These are phyloP conservation scores for Coemansia umbellata DNA, from an alignment of 192 early-diverging fungal genomes.

Conservation along the genomic window DNA sequence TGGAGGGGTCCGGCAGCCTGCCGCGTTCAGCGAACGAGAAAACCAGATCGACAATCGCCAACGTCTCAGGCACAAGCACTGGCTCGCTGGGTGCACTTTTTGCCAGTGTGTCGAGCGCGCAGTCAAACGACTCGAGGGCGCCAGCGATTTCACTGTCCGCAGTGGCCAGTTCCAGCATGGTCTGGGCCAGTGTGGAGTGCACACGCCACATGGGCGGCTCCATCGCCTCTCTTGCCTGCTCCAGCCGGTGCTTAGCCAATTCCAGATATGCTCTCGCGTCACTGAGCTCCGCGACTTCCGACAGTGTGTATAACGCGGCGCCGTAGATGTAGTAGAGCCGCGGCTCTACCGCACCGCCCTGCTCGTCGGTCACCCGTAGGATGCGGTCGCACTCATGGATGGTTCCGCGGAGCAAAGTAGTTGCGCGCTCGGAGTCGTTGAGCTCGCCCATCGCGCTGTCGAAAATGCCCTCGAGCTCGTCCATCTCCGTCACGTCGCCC, in stretches of 20 bases:
- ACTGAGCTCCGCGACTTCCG: slow-evolving; percentile 19
- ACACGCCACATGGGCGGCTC: slow-evolving; percentile 22
- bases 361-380: slow-evolving; percentile 28
- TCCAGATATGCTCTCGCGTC: slow-evolving; percentile 30
- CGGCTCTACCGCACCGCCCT: slow-evolving; percentile 14
- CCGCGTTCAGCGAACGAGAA: slow-evolving; percentile 38
- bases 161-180: slow-evolving; percentile 17
- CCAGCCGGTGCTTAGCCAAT: slow-evolving; percentile 27
- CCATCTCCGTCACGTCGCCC: slow-evolving; percentile 49
- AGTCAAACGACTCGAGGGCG: slow-evolving; percentile 9
- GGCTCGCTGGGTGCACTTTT: background rate
- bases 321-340: slow-evolving; percentile 57
- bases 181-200: slow-evolving; percentile 24
- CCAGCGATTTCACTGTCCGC: background rate
- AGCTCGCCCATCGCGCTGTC: slow-evolving; percentile 49
- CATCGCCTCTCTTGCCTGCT: slow-evolving; percentile 25
- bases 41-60: slow-evolving; percentile 25
- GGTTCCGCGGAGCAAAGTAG: slow-evolving; percentile 52
- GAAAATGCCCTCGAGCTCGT: slow-evolving; percentile 52
- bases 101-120: slow-evolving; percentile 1
- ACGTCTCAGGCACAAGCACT: background rate
- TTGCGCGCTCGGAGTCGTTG: slow-evolving; percentile 32
- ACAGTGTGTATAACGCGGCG: slow-evolving; percentile 50
- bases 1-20: slow-evolving; percentile 1
- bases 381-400: slow-evolving; percentile 61